Base-by-base conservation (phyloP, 2,329 filamentous ascomycete genomes). In the Alternaria sp. region DNA sequence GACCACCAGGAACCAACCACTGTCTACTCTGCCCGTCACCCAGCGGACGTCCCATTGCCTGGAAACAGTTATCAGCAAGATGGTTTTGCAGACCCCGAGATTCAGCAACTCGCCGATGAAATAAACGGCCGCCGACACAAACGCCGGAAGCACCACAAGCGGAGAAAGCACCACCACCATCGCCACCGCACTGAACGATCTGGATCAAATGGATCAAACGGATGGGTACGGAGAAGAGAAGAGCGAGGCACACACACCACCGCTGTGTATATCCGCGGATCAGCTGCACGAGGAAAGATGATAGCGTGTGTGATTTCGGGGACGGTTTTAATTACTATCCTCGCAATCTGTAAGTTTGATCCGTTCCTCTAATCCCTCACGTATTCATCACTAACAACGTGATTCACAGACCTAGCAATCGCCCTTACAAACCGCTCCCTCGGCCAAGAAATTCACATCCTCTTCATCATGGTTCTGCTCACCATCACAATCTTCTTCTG, bases 391-490 rank as follows among this genome's bases (percentile, higher is more conserved):
- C 62, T 59, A 51, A 59, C 42, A 32, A 41, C 52, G 1, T 11
- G 14, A 4, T 26, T 8, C 26, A 95, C 26, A 95, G 92, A 95
- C 75, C 85, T 96, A 65, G 87, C 87, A 5, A 85, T 96, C 44
- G 86, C 88, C 20, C 82, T 93, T 44, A 89, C 89, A 3, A 84
- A 87, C 62, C 86, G 86, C 41, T 83, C 88, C 61, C 81, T 86
- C 51, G 86, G 86, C 42, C 87, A 87, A 75, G 90, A 93, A 77
- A 89, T 96, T 72, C 91, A 93, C 70, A 87, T 96, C 60, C 83
- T 96, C 54, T 85, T 96, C 61, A 89, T 96, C 57, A 84, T 97
- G 54, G 84, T 94, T 65, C 89, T 96, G 58, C 80, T 96, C 52
- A 82, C 89, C 53, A 85, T 89, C 34, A 89, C 90, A 2, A 87